These are phyloP conservation scores for Chiua sp. DNA, from an alignment of 1,284 basidiomycete species.

Conservation along the genomic window DNA sequence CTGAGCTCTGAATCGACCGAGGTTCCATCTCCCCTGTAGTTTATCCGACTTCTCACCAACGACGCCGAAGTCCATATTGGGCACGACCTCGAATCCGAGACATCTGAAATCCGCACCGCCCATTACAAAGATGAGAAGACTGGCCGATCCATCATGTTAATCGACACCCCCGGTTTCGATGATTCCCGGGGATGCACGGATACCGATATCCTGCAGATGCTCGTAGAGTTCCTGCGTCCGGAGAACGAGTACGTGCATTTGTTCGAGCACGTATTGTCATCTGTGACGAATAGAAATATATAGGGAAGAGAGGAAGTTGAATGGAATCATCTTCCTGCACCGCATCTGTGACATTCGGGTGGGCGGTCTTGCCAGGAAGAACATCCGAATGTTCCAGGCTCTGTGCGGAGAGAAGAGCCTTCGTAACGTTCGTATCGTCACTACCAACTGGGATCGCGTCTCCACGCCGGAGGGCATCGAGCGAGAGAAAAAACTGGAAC, in stretches of 20 bases:
- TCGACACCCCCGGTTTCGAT: conserved; percentile 39
- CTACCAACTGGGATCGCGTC: conserved; percentile 10
- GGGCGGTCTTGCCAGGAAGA: conserved; percentile 47
- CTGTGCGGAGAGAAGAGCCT: conserved; percentile 47
- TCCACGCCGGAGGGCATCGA: background rate
- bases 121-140: too few relatives aligned
- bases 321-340: conserved; percentile 37
- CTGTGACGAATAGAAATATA: conserved; percentile 1
- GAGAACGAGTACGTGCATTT: conserved; percentile 35
- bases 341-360: conserved; percentile 44
- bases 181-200: conserved; percentile 31
- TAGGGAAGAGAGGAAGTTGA: conserved; percentile 26
- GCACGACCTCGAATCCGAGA: too few relatives aligned
- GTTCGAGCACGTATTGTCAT: background rate
- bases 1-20: too few relatives aligned
- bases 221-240: conserved; percentile 42
- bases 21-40: too few relatives aligned
- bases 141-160: conserved; percentile 17
- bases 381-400: conserved; percentile 48
- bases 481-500: background rate
- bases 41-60: too few relatives aligned
- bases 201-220: conserved; percentile 30
- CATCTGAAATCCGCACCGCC: too few relatives aligned
- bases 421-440: conserved; percentile 9
- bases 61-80: background rate